These are phyloP conservation scores for Circinella umbellata DNA, from an alignment of 371 early-diverging fungal species.

Conservation along the genomic window DNA sequence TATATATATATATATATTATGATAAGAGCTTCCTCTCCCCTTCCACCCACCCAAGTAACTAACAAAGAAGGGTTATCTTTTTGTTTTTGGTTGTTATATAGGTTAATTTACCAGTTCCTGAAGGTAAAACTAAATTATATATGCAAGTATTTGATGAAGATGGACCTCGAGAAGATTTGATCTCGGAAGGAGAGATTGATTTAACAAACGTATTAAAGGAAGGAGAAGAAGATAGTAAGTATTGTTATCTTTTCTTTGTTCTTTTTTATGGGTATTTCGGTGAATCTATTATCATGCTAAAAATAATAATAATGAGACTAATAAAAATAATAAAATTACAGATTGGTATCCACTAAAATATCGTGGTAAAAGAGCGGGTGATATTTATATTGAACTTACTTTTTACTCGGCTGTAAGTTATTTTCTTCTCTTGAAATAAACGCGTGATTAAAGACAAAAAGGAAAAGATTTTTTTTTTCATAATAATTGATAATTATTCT, in stretches of 20 bases:
- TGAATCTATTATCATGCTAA: too few relatives aligned
- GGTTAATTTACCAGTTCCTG: constrained; percentile 51
- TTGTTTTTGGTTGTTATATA: constrained; percentile 1
- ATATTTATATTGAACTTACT: constrained; percentile 61
- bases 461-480: too few relatives aligned
- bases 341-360: constrained; percentile 62
- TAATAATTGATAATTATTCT: too few relatives aligned
- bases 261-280: too few relatives aligned
- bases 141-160: constrained; percentile 57
- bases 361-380: constrained; percentile 57
- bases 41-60: too few relatives aligned
- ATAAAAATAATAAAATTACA: background rate
- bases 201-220: constrained; percentile 59
- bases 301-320: too few relatives aligned
- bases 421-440: background rate
- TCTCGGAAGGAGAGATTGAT: constrained; percentile 70
- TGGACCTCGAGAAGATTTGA: constrained; percentile 58
- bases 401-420: constrained; percentile 57
- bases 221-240: constrained; percentile 73
- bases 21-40: too few relatives aligned
- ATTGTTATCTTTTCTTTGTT: too few relatives aligned
- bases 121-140: constrained; percentile 41
- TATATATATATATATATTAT: too few relatives aligned
- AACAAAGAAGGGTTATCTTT: background rate
- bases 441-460: too few relatives aligned